These are phyloP conservation scores for Termitomyces sp. DNA, from an alignment of 768 basidiomycete species.

Conservation along the genomic window DNA sequence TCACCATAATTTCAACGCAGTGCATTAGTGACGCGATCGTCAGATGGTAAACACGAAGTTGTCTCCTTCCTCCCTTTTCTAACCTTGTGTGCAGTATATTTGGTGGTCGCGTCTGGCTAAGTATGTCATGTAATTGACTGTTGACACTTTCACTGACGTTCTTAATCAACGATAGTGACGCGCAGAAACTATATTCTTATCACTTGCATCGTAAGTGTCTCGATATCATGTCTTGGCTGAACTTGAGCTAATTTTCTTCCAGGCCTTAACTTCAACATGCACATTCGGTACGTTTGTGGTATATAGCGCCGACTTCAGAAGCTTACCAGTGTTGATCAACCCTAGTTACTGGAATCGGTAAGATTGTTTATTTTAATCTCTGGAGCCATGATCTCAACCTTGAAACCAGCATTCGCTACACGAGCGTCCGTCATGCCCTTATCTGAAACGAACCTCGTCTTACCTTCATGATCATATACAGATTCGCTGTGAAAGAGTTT, in stretches of 20 bases:
- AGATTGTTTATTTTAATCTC: background rate
- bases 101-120: constrained; percentile 20
- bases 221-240: background rate
- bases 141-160: background rate
- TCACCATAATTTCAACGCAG: background rate
- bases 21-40: constrained; percentile 23
- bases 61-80: background rate
- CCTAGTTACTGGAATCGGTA: constrained; percentile 15
- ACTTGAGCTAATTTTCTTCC: background rate
- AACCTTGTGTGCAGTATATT: constrained; percentile 15
- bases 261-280: constrained; percentile 10
- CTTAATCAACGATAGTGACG: constrained; percentile 10
- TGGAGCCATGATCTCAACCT: background rate
- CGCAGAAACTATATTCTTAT: constrained; percentile 12
- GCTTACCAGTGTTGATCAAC: background rate
- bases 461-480: background rate
- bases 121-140: constrained; percentile 7
- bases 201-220: constrained; percentile 13
- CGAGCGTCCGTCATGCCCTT: constrained; percentile 18
- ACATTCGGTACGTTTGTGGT: constrained; percentile 12
- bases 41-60: constrained; percentile 19
- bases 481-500: constrained; percentile 20
- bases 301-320: background rate
- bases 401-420: constrained; percentile 19
- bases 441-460: background rate